Evolutionary conservation across 768 basidiomycete species (phyloP).

Genomic region (Lyophyllum semitale): DNA sequence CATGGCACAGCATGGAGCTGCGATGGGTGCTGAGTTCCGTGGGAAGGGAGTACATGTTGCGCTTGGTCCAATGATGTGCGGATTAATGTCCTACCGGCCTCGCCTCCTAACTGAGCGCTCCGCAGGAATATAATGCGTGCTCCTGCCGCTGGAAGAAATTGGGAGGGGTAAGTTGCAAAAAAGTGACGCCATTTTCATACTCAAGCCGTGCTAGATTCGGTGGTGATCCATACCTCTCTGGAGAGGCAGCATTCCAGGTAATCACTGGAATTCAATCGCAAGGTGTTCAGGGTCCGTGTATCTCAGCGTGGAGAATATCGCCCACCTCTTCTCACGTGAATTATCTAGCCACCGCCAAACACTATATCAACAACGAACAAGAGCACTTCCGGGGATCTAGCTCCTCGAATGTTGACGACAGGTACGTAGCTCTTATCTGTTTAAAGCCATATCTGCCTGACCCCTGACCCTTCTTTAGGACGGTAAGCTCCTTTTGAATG

Average conservation of each 20-base stretch:
- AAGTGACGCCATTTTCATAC: not conserved
- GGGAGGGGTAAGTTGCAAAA: slow-evolving; percentile 44
- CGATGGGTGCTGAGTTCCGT: slow-evolving; percentile 61
- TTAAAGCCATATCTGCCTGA: not conserved
- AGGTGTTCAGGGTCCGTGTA: slow-evolving; percentile 45
- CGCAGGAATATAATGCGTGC: slow-evolving; percentile 45
- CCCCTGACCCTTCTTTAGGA: slow-evolving; percentile 21
- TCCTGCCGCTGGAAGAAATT: slow-evolving; percentile 51
- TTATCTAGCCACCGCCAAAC: slow-evolving; percentile 40
- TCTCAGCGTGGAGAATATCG: not conserved
- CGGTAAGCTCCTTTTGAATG: slow-evolving; percentile 25
- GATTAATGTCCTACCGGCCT: not conserved
- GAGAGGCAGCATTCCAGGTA: slow-evolving; percentile 56
- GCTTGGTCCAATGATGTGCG: slow-evolving; percentile 52
- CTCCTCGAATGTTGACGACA: slow-evolving; percentile 45
- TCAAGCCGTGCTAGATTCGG: slow-evolving; percentile 36
- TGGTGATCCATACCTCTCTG: slow-evolving; percentile 54
- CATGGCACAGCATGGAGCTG: slow-evolving; percentile 55
- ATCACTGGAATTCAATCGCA: slow-evolving; percentile 51
- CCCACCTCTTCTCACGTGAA: not conserved
- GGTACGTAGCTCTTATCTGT: slow-evolving; percentile 24
- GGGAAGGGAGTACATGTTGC: slow-evolving; percentile 62
- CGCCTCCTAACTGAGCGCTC: not conserved
- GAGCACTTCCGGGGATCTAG: slow-evolving; percentile 46
- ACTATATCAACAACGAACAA: slow-evolving; percentile 50